A percentile compares a stretch with the other conserved stretches of the same genome.
Evolutionary conservation across 768 basidiomycete species (phyloP).

Genomic region (Tylopilus plumbeoviolaceoides): DNA sequence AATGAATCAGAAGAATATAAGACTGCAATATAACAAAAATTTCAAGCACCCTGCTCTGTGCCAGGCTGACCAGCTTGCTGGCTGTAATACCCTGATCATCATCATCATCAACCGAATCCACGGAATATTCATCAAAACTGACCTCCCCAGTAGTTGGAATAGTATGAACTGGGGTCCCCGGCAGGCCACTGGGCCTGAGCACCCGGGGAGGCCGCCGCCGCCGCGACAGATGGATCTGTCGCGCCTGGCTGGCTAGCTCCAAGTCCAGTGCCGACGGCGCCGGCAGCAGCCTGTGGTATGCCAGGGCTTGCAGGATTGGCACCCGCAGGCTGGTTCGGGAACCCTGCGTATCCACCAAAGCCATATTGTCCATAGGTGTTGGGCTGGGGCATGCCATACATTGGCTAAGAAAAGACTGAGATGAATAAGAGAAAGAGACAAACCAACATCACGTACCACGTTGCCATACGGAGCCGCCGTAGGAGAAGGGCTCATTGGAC

Average conservation of each 20-base stretch:
- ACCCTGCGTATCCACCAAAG: slow-evolving; percentile 70
- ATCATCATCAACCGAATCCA: slow-evolving; percentile 15
- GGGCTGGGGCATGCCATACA: slow-evolving; percentile 89
- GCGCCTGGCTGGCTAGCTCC: slow-evolving; percentile 55
- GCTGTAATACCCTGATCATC: slow-evolving; percentile 69
- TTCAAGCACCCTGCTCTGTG: slow-evolving; percentile 38
- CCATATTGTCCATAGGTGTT: slow-evolving; percentile 71
- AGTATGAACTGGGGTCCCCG: slow-evolving; percentile 70
- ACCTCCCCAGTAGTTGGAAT: slow-evolving; percentile 86
- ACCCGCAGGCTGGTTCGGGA: slow-evolving; percentile 55
- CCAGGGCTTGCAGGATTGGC: slow-evolving; percentile 40
- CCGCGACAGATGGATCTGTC: slow-evolving; percentile 48
- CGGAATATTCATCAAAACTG: slow-evolving; percentile 20
- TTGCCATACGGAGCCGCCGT: slow-evolving; percentile 66
- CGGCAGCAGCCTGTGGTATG: slow-evolving; percentile 55
- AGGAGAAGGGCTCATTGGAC: slow-evolving; percentile 59
- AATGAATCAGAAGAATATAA: slow-evolving; percentile 23
- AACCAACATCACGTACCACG: slow-evolving; percentile 47
- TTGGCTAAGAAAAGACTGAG: slow-evolving; percentile 46
- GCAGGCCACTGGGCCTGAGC: slow-evolving; percentile 76
- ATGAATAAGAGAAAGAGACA: background rate
- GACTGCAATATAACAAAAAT: slow-evolving; percentile 21
- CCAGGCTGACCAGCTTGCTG: slow-evolving; percentile 67
- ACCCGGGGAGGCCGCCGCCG: slow-evolving; percentile 48
- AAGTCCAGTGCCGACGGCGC: slow-evolving; percentile 51